Evolutionary conservation across 2,329 filamentous ascomycete species (phyloP).

Genomic region (Xylariomycetidae sp.): DNA sequence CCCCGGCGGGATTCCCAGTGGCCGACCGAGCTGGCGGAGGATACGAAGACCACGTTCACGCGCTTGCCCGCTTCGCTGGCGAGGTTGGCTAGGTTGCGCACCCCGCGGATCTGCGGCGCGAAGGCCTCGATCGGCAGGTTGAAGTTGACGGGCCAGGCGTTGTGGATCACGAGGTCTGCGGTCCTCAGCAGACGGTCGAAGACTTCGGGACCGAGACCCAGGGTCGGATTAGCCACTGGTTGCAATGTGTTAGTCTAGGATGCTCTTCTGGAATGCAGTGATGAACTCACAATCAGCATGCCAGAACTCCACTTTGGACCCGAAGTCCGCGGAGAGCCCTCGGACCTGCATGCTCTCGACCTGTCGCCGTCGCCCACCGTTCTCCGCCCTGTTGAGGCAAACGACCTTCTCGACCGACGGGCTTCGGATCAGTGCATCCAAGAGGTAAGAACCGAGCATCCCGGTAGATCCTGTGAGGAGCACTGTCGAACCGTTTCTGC

Average conservation of each 20-base stretch:
- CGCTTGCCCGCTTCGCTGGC: slow-evolving; percentile 14
- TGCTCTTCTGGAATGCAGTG: too few species aligned
- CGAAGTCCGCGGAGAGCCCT: slow-evolving; percentile 3
- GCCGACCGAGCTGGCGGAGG: slow-evolving; percentile 33
- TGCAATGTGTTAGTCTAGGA: too few species aligned
- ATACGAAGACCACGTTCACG: slow-evolving; percentile 32
- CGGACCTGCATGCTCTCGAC: slow-evolving; percentile 4
- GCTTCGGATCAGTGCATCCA: slow-evolving; percentile 29
- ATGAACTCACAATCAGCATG: slow-evolving; percentile 12
- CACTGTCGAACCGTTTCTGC: slow-evolving; percentile 19
- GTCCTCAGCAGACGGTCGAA: slow-evolving; percentile 6
- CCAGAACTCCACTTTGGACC: slow-evolving; percentile 10
- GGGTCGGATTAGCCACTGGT: slow-evolving; percentile 4
- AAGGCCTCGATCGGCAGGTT: slow-evolving; percentile 27
- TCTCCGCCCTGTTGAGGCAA: slow-evolving; percentile 12
- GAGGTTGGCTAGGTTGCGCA: slow-evolving; percentile 31
- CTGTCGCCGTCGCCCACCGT: slow-evolving; percentile 9
- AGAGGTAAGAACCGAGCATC: slow-evolving; percentile 32
- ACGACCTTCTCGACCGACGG: slow-evolving; percentile 10
- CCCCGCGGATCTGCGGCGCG: slow-evolving; percentile 28
- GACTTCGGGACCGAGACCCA: slow-evolving; percentile 5
- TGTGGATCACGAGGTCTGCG: slow-evolving; percentile 21
- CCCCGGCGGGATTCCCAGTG: slow-evolving; percentile 23
- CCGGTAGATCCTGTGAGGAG: slow-evolving; percentile 36
- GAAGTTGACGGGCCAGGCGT: slow-evolving; percentile 35